Conservation (phyloP, 139 green algal genomes). For the Chlorella vulgaris region DNA sequence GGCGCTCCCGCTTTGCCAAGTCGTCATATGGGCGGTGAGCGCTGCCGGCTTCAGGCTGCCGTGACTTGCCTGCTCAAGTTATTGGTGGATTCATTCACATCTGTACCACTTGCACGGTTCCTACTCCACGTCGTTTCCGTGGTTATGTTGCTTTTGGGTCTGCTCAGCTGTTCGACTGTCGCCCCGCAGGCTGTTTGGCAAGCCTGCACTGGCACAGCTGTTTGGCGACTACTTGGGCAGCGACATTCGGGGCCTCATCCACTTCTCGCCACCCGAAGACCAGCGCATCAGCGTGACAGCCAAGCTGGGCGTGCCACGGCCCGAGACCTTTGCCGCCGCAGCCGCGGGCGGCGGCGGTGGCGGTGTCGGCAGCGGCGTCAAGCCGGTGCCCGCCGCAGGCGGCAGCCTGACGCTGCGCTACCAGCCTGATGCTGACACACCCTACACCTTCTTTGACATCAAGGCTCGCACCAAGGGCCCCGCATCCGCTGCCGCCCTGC, state of each 20-base stretch:
- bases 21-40: constrained; percentile 52
- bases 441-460: constrained; percentile 66
- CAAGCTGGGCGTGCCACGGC: constrained; percentile 38
- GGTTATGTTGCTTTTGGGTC: background rate
- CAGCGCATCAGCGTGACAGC: constrained; percentile 56
- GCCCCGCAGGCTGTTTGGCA: constrained; percentile 54
- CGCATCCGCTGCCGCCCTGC: constrained; percentile 38
- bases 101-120: too few relatives aligned
- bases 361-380: background rate
- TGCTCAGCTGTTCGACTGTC: background rate
- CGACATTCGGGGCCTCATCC: constrained; percentile 18
- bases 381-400: background rate
- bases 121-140: background rate
- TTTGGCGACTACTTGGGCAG: constrained; percentile 61
- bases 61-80: background rate
- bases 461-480: constrained; percentile 49
- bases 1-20: constrained; percentile 56
- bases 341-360: background rate
- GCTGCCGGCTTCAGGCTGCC: background rate
- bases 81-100: background rate
- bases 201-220: constrained; percentile 58
- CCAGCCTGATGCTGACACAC: constrained; percentile 45
- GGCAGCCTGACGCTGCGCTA: constrained; percentile 63
- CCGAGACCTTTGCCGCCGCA: background rate
- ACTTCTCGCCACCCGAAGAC: constrained; percentile 57